Percentiles rank a stretch among this genome's conserved stretches.
These are phyloP conservation scores for Phytophthora multivora DNA, from an alignment of 352 stramenopile species.

Conservation along the genomic window DNA sequence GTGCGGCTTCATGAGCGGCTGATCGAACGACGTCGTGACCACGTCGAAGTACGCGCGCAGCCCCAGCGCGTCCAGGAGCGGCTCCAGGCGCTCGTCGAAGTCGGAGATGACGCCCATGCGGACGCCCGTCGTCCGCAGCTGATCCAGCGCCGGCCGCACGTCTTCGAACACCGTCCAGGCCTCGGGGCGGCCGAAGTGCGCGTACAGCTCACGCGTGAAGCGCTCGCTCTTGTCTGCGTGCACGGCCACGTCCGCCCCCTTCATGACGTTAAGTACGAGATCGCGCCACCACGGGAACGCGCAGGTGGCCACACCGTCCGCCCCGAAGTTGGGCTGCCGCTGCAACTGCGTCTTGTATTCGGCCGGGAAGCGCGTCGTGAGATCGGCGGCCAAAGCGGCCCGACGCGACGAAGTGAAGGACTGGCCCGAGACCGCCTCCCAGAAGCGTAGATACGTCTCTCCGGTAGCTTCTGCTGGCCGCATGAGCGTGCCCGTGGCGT, in stretches of 20 bases:
- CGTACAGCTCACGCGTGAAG: constrained; percentile 59
- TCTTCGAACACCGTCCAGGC: constrained; percentile 75
- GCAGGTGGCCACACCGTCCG: constrained; percentile 2
- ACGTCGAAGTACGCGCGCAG: constrained; percentile 57
- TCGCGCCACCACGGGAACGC: constrained; percentile 63
- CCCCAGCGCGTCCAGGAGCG: constrained; percentile 45
- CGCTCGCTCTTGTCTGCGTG: constrained; percentile 30
- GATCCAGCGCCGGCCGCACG: constrained; percentile 43
- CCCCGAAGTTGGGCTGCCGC: constrained; percentile 60
- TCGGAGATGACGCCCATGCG: constrained; percentile 76
- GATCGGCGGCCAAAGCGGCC: constrained; percentile 14
- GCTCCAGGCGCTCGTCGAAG: constrained; percentile 73
- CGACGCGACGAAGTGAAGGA: constrained; percentile 33
- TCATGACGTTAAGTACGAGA: constrained; percentile 56
- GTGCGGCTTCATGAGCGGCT: constrained; percentile 57
- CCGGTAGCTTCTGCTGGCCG: constrained; percentile 49
- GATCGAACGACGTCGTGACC: constrained; percentile 63
- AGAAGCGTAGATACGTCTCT: constrained; percentile 56
- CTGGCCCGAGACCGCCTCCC: constrained; percentile 31
- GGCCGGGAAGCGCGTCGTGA: constrained; percentile 42
- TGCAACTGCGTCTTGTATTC: constrained; percentile 43
- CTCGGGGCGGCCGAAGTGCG: constrained; percentile 46
- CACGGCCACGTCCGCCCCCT: constrained; percentile 15
- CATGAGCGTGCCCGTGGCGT: constrained; percentile 78
- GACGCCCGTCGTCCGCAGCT: constrained; percentile 26